Percentiles rank a stretch among this genome's conserved stretches.
Evolutionary conservation across 345 rosid genomes (phyloP).

Genomic region (Anacardium occidentale): DNA sequence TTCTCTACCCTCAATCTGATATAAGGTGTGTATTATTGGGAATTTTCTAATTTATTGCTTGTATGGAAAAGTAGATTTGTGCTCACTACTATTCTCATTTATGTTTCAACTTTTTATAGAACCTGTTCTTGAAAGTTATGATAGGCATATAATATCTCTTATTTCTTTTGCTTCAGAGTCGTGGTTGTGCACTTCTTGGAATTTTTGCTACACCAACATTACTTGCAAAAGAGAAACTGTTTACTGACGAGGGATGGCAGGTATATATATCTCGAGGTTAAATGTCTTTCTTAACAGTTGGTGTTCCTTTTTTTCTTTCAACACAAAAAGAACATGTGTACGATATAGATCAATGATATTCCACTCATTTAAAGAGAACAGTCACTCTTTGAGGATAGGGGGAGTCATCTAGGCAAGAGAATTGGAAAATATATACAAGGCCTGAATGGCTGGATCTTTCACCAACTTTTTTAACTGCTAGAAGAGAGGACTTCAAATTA

Average conservation of each 20-base stretch:
- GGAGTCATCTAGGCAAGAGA: conserved; percentile 8
- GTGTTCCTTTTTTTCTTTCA: conserved; percentile 1
- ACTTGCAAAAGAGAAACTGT: conserved; percentile 75
- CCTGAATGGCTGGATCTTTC: background rate
- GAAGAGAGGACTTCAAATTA: background rate
- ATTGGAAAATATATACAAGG: background rate
- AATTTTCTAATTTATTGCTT: background rate
- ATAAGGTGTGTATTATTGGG: background rate
- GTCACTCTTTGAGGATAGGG: background rate
- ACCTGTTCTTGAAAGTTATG: background rate
- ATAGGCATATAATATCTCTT: background rate
- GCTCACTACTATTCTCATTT: background rate
- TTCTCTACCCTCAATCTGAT: background rate
- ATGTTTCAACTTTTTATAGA: background rate
- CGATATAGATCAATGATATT: background rate
- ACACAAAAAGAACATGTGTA: background rate
- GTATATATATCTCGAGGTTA: conserved; percentile 38
- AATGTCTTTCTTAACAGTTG: conserved; percentile 5
- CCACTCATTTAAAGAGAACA: background rate
- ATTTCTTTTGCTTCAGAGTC: conserved; percentile 59
- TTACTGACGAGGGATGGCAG: conserved; percentile 95
- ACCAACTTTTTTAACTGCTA: background rate
- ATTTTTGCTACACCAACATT: conserved; percentile 83
- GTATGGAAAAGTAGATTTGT: background rate
- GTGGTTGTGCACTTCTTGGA: conserved; percentile 90